phyloP scores from a whole-genome alignment of 352 stramenopile genomes.

The Globisporangium abappressorium region DNA sequence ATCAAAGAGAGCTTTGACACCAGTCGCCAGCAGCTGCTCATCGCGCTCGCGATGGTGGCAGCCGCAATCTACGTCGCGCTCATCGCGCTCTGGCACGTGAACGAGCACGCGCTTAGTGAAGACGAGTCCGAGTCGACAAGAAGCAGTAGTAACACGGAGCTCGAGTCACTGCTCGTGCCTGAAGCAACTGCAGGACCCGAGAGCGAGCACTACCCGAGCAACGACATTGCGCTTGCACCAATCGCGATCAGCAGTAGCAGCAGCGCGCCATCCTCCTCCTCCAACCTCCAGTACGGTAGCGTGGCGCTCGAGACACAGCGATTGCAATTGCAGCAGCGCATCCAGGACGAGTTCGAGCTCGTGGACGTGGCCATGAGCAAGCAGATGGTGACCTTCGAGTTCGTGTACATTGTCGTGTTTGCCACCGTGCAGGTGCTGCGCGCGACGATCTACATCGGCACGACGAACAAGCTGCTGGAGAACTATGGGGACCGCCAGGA shows the following conservation, averaged over 20 bases:
- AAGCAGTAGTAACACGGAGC: constrained; percentile 17
- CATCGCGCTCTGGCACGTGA: constrained; percentile 74
- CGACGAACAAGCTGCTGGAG: constrained; percentile 78
- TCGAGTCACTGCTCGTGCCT: constrained; percentile 10
- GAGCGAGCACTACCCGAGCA: constrained; percentile 23
- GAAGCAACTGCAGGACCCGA: not conserved
- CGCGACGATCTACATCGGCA: constrained; percentile 83
- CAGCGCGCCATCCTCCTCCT: not conserved
- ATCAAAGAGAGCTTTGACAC: constrained; percentile 45
- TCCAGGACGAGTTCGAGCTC: constrained; percentile 32
- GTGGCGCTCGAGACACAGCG: not conserved
- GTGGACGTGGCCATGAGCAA: constrained; percentile 55
- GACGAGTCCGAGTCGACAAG: constrained; percentile 17
- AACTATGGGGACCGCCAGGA: constrained; percentile 76
- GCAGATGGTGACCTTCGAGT: constrained; percentile 80
- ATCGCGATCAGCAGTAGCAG: not conserved
- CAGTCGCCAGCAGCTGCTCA: constrained; percentile 46
- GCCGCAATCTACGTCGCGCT: constrained; percentile 52
- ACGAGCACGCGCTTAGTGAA: constrained; percentile 47
- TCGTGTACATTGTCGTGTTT: constrained; percentile 71
- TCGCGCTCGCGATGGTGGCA: constrained; percentile 44
- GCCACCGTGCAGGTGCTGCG: constrained; percentile 72
- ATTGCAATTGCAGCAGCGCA: constrained; percentile 5
- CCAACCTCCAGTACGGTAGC: constrained; percentile 6
- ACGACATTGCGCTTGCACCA: constrained; percentile 5